Evolutionary conservation across 2,329 filamentous ascomycete species (phyloP), one percentile per base, ranked within the genome.

Genomic region (Trichoderma semiorbis): DNA sequence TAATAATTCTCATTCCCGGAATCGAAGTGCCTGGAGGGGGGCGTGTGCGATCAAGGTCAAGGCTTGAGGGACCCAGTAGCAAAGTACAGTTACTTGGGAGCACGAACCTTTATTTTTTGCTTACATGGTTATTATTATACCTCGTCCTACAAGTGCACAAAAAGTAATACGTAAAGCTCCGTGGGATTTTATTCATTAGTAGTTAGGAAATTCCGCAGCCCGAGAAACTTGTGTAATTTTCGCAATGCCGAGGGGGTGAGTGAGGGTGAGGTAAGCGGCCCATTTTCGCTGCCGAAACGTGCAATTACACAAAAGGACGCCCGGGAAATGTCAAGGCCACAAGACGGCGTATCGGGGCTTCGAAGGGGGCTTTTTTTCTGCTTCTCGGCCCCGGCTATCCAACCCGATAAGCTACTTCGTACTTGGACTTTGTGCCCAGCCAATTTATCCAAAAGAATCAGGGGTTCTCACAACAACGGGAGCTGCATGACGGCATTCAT

Each of bases 401-500:
- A 57, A 32, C n/a, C 66, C 66, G 55, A 69, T 61, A 43, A 61
- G 36, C 55, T 43, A 47, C 34, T 58, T 30, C 28, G 28, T 50
- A 21, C 43, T n/a, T 36, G 34, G n/a, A 21, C 39, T n/a, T n/a
- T n/a, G 39, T 47, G 18, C 39, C 18, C 18, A 47, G 34, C 39
- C 43, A 21, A 11, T 24, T 50, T n/a, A 36, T 61, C 21, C 60
- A 26, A 39, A 39, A 39, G 7, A 12, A 30, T 47, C 39, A 53
- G 62, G 62, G 62, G 39, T 65, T 65, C 62, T 65, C 62, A 39
- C 50, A 65, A 65, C 39, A 28, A 65, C 21, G 39, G 55, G 16
- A 34, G 39, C 26, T 65, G 62, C 62, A 65, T 65, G 62, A 65
- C 43, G 62, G 62, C 62, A 65, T 64, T 16, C 34, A 36, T 36